Base-by-base conservation (phyloP, 768 basidiomycete genomes). In the Podaxis sp. region DNA sequence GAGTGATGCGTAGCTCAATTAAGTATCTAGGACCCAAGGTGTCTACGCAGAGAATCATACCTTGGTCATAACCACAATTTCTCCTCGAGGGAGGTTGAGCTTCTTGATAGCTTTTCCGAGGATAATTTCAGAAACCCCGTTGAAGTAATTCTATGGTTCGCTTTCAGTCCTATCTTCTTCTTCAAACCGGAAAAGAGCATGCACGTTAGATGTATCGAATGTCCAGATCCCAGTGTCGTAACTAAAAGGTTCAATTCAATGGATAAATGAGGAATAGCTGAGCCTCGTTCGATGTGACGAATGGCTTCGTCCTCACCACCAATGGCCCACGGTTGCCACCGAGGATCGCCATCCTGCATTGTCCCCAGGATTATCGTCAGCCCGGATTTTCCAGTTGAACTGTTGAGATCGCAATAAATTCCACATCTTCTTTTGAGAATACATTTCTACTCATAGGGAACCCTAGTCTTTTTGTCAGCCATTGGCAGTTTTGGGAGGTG, bases 31-130 rank as follows among this genome's bases (percentile, higher is more conserved):
- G n/a, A 35, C 5, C 14, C 51, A 6, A 21, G 35, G 48, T 6
- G 21, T 16, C 16, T n/a, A 21, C 42, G 18, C 14, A n/a, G 4
- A 27, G 23, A 21, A n/a, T 44, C 58, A 64, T 58, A 83, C 84
- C 74, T 93, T 92, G 58, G 91, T 90, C 77, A 92, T 80, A 14
- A 93, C 81, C 16, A 93, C 90, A 48, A 91, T 84, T 64, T 87
- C 83, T 13, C 88, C 86, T 1, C 90, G 82, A n/a, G 89, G 88
- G 11, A 90, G 76, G 21, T 84, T 69, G 63, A 82, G 78, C 62
- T 83, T 67, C 66, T 87, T 88, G 73, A 93, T 85, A 2, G 84
- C 88, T 64, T 88, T 86, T 10, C 90, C 90, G 18, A 90, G 75
- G 55, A 90, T 78, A 48, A 81, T 66, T 68, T 92, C 91, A 0